phyloP scores from a whole-genome alignment of 164 flowering plant genomes.

The Pachysandra terminalis region DNA sequence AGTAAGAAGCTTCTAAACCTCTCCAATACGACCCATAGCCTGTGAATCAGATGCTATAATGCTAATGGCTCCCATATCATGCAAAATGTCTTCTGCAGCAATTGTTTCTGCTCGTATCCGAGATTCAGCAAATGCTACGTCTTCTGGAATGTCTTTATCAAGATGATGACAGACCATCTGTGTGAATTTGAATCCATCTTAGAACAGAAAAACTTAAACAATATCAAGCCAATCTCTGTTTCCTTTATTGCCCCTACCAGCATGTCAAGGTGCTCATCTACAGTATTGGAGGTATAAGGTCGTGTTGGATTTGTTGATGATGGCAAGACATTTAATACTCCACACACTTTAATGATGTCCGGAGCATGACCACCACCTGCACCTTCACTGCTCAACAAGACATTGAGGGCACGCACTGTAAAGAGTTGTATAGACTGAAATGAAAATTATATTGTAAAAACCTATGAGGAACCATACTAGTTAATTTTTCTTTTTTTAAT shows the following conservation, averaged over 20 bases:
- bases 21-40: conserved; percentile 99
- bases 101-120: conserved; percentile 94
- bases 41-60: conserved; percentile 98
- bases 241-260: conserved; percentile 53
- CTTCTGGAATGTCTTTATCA: conserved; percentile 81
- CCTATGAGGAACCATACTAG: too few species aligned
- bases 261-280: conserved; percentile 99
- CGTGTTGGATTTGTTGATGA: conserved; percentile 97
- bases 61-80: conserved; percentile 99
- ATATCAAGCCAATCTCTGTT: not conserved
- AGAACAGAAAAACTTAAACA: conserved; percentile 4
- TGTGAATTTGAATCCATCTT: conserved; percentile 12
- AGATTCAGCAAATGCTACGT: conserved; percentile 96
- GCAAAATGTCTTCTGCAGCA: too few species aligned
- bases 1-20: conserved; percentile 40
- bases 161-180: conserved; percentile 99
- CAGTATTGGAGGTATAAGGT: conserved; percentile 82
- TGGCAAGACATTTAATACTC: conserved; percentile 84
- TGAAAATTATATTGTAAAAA: too few species aligned
- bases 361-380: conserved; percentile 99
- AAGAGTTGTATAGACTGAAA: not conserved
- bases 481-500: too few species aligned
- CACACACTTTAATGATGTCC: conserved; percentile 96
- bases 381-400: conserved; percentile 76
- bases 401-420: conserved; percentile 6